Percentiles rank a stretch among this genome's conserved stretches.
Conservation (phyloP, 352 stramenopile species). For the Globisporangium cylindrosporum region DNA sequence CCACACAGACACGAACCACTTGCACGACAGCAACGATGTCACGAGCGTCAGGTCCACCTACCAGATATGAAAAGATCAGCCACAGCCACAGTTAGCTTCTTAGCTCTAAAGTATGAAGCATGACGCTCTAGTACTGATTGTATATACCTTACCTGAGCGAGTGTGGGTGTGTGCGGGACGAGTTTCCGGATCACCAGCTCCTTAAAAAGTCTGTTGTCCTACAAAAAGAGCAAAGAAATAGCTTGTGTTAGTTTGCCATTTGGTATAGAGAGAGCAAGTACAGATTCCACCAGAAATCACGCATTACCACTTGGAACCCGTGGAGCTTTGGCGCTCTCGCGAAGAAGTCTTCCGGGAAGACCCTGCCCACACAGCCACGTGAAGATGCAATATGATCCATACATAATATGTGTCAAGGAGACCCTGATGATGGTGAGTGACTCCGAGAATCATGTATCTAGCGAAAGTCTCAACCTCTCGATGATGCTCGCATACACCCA, state of each 20-base stretch:
- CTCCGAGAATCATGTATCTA: neutral
- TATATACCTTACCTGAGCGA: slow-evolving; percentile 34
- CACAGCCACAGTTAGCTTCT: neutral
- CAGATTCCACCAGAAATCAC: neutral
- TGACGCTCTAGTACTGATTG: neutral
- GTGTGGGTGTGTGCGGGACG: slow-evolving; percentile 40
- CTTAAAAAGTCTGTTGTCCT: slow-evolving; percentile 62
- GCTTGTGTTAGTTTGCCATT: neutral
- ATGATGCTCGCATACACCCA: slow-evolving; percentile 75
- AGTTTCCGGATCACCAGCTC: slow-evolving; percentile 54
- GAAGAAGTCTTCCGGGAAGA: slow-evolving; percentile 78
- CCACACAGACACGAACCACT: slow-evolving; percentile 78
- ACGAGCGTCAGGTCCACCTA: slow-evolving; percentile 58
- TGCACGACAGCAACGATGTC: slow-evolving; percentile 63
- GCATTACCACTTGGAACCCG: slow-evolving; percentile 64
- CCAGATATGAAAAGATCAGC: neutral
- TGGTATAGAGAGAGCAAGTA: neutral
- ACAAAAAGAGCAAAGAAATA: neutral
- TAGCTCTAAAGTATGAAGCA: neutral
- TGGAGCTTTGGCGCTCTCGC: slow-evolving; percentile 61
- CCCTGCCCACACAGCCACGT: slow-evolving; percentile 19
- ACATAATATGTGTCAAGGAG: neutral
- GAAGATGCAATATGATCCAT: neutral
- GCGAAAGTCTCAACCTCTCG: slow-evolving; percentile 33
- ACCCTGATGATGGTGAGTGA: neutral